phyloP scores from a whole-genome alignment of 2,329 filamentous ascomycete species.

The Fusarium devonianum region DNA sequence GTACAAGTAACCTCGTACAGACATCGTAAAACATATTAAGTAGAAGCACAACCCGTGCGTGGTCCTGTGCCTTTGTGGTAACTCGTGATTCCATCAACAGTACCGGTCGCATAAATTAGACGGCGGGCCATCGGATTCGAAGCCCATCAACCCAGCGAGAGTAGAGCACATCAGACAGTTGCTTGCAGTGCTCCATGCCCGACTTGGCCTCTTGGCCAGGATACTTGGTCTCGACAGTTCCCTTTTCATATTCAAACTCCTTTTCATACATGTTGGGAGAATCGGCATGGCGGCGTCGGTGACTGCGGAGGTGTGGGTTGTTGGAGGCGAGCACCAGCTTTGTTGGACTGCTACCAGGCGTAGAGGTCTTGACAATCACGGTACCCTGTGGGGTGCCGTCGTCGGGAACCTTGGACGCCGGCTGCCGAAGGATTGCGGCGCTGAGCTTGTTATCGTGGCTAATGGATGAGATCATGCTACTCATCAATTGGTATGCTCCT shows the following conservation, averaged over 20 bases:
- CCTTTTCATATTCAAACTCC: slow-evolving; percentile 56
- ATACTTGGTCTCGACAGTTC: slow-evolving; percentile 59
- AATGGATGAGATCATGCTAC: slow-evolving; percentile 76
- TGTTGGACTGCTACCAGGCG: slow-evolving; percentile 54
- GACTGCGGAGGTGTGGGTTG: slow-evolving; percentile 85
- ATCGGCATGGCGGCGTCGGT: slow-evolving; percentile 69
- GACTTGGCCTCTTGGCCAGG: slow-evolving; percentile 62
- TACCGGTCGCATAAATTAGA: slow-evolving; percentile 28
- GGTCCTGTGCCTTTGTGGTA: not conserved
- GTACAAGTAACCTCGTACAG: slow-evolving; percentile 14
- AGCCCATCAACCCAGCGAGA: slow-evolving; percentile 88
- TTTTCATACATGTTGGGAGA: slow-evolving; percentile 52
- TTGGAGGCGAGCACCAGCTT: slow-evolving; percentile 81
- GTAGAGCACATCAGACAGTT: slow-evolving; percentile 90
- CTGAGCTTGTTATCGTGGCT: slow-evolving; percentile 72
- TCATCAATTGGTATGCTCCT: slow-evolving; percentile 85
- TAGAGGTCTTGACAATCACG: slow-evolving; percentile 63
- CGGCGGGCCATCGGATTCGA: slow-evolving; percentile 70
- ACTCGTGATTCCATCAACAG: not conserved
- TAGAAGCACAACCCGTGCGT: not conserved
- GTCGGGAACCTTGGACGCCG: slow-evolving; percentile 50
- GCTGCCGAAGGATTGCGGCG: slow-evolving; percentile 54
- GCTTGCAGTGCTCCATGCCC: slow-evolving; percentile 91
- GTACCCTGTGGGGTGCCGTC: slow-evolving; percentile 61
- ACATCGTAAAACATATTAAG: slow-evolving; percentile 15